phyloP scores from a whole-genome alignment of 371 early-diverging fungal species.

The Rhizomucor miehei region DNA sequence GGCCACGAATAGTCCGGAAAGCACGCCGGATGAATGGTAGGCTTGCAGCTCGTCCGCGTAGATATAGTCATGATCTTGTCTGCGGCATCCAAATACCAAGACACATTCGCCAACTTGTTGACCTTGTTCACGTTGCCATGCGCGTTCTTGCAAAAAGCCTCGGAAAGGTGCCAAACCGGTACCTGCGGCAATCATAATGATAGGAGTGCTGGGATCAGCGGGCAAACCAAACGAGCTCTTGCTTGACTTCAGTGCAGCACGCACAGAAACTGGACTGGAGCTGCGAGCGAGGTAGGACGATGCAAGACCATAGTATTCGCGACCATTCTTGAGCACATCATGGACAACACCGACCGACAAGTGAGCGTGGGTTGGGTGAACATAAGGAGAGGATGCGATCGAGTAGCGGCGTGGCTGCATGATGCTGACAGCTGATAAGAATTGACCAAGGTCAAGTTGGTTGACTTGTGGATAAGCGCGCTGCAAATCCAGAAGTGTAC shows the following conservation, averaged over 20 bases:
- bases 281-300: conserved; percentile 31
- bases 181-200: conserved; percentile 64
- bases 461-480: conserved; percentile 43
- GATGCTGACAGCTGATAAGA: conserved; percentile 41
- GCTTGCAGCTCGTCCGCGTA: conserved; percentile 65
- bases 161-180: conserved; percentile 93
- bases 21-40: conserved; percentile 43
- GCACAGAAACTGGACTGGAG: conserved; percentile 6
- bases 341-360: conserved; percentile 43
- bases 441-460: conserved; percentile 40
- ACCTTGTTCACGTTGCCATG: conserved; percentile 21
- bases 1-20: conserved; percentile 63
- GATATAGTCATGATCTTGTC: conserved; percentile 66
- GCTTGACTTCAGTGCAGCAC: conserved; percentile 39
- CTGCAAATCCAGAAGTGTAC: conserved; percentile 49
- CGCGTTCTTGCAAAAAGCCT: conserved; percentile 62
- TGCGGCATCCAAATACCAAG: conserved; percentile 85
- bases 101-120: conserved; percentile 24
- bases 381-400: conserved; percentile 47
- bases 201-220: conserved; percentile 30
- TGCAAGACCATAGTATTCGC: conserved; percentile 40
- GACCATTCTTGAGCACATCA: conserved; percentile 32
- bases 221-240: conserved; percentile 43
- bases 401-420: conserved; percentile 59
- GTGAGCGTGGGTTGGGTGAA: conserved; percentile 23